These are phyloP conservation scores for Albatrellus sp. DNA, from an alignment of 1,284 basidiomycete species.

Conservation along the genomic window DNA sequence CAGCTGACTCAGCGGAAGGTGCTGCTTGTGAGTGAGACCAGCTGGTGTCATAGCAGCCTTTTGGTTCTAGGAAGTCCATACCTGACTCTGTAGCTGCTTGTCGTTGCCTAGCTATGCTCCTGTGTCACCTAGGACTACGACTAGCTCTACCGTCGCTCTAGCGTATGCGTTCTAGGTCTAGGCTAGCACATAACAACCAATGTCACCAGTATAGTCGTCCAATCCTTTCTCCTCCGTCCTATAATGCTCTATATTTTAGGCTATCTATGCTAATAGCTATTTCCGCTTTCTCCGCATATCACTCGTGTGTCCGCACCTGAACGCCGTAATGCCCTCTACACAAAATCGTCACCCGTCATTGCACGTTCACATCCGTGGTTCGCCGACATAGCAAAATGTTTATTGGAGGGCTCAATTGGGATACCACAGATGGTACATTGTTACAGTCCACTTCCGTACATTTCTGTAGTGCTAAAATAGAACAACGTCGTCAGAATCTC, in stretches of 20 bases:
- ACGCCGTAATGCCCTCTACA: constrained; percentile 7
- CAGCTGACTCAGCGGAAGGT: constrained; percentile 9
- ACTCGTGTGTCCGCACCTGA: constrained; percentile 13
- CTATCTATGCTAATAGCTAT: constrained; percentile 70
- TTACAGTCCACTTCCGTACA: constrained; percentile 20
- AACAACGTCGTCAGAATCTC: constrained; percentile 43
- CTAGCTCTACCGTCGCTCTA: constrained; percentile 54
- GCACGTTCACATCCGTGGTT: not conserved
- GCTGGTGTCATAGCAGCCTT: constrained; percentile 4
- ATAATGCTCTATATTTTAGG: constrained; percentile 54
- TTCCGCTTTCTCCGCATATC: constrained; percentile 21
- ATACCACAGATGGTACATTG: constrained; percentile 83
- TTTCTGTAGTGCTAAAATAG: constrained; percentile 26
- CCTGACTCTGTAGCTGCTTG: constrained; percentile 12
- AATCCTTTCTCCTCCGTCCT: constrained; percentile 36
- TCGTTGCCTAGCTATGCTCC: constrained; percentile 24
- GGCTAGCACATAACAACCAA: constrained; percentile 31
- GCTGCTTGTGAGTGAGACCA: too few relatives aligned
- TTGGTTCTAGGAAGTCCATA: not conserved
- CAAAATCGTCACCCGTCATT: constrained; percentile 9
- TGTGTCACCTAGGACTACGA: constrained; percentile 36
- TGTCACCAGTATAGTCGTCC: constrained; percentile 55
- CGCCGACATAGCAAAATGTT: constrained; percentile 80
- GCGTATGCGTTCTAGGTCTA: constrained; percentile 60
- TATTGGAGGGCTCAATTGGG: constrained; percentile 94